A percentile compares a stretch with the other conserved stretches of the same genome.
phyloP scores from a whole-genome alignment of 257 asterid species.

The Paulownia fortunei region DNA sequence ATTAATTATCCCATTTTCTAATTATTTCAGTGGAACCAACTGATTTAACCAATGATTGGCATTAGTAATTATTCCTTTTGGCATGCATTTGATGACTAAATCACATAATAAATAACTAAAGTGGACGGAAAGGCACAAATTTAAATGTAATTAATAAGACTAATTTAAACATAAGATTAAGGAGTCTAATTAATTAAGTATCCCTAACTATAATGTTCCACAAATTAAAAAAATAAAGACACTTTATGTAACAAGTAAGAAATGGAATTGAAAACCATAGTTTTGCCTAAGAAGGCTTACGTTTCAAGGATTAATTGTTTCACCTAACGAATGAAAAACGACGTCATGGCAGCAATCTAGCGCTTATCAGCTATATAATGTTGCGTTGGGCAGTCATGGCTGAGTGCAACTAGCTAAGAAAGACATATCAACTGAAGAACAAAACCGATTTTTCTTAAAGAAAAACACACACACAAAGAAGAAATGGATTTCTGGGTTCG shows the following conservation, averaged over 20 bases:
- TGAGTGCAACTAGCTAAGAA: conserved; percentile 39
- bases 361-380: conserved; percentile 50
- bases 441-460: conserved; percentile 1
- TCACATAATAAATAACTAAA: background rate
- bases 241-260: conserved; percentile 38
- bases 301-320: conserved; percentile 48
- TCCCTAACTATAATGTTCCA: background rate
- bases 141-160: background rate
- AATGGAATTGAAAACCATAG: conserved; percentile 10
- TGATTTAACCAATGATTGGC: background rate
- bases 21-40: background rate
- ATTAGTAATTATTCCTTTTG: too few relatives aligned
- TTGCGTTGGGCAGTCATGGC: conserved; percentile 51
- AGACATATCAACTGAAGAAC: conserved; percentile 35
- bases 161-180: background rate
- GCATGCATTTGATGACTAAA: too few relatives aligned
- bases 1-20: too few relatives aligned
- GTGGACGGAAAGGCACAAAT: background rate
- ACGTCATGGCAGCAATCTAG: conserved; percentile 49
- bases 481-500: conserved; percentile 55
- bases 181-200: too few relatives aligned
- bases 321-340: conserved; percentile 81
- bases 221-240: too few relatives aligned
- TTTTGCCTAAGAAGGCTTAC: conserved; percentile 33
- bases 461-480: background rate